Conservation (phyloP, 148 eudicot species). For the Diospyros kaki region DNA sequence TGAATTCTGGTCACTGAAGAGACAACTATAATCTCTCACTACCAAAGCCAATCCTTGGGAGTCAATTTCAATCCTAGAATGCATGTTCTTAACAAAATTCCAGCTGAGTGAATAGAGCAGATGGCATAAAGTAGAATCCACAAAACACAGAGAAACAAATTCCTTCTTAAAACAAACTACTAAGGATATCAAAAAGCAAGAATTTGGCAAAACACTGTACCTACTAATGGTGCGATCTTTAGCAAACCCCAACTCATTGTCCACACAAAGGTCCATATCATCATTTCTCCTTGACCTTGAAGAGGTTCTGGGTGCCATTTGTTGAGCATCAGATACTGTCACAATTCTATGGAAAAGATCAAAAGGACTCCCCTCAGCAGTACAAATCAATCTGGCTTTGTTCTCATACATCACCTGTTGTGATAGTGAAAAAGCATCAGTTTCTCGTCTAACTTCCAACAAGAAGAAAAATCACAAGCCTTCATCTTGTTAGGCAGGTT, state of each 20-base stretch:
- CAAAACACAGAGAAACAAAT: too few species aligned
- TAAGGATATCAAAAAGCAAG: neutral
- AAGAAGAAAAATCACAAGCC: too few species aligned
- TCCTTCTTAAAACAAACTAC: too few species aligned
- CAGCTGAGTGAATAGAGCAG: too few species aligned
- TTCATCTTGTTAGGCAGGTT: too few species aligned
- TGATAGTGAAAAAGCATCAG: conserved; percentile 26
- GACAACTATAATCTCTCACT: too few species aligned
- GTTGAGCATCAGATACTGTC: conserved; percentile 75
- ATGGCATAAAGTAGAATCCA: too few species aligned
- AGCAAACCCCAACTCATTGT: conserved; percentile 87
- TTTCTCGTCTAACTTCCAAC: neutral
- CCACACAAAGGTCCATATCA: conserved; percentile 77
- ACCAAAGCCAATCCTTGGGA: too few species aligned
- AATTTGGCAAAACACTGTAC: conserved; percentile 40
- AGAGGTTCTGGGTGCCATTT: conserved; percentile 66
- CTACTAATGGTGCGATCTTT: conserved; percentile 96
- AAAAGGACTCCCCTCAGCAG: conserved; percentile 77
- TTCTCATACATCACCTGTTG: conserved; percentile 91
- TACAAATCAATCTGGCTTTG: conserved; percentile 68
- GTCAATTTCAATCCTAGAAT: too few species aligned
- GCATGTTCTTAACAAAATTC: too few species aligned
- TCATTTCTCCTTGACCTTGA: conserved; percentile 76
- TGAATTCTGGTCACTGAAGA: too few species aligned
- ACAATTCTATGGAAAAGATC: conserved; percentile 72